These are phyloP conservation scores for Steccherinum ochraceum DNA, from an alignment of 768 basidiomycete genomes.

Conservation along the genomic window DNA sequence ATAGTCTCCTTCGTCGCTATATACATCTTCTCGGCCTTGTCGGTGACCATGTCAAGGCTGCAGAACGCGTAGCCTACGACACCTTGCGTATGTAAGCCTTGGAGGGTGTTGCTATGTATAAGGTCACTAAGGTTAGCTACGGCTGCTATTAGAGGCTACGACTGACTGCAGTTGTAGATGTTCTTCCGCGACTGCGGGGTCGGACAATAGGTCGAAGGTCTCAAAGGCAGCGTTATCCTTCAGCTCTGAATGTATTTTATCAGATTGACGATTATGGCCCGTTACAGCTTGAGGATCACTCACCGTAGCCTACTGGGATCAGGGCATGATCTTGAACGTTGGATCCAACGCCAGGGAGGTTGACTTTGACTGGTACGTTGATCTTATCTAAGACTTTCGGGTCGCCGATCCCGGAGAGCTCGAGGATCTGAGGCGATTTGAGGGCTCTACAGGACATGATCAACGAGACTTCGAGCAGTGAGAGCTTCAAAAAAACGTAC, in stretches of 20 bases:
- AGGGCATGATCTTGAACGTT: constrained; percentile 30
- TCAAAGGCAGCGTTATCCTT: constrained; percentile 4
- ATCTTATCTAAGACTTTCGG: constrained; percentile 37
- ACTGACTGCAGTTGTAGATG: constrained; percentile 17
- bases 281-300: too few relatives aligned
- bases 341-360: constrained; percentile 74
- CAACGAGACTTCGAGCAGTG: too few relatives aligned
- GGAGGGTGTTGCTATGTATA: too few relatives aligned
- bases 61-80: constrained; percentile 2
- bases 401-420: constrained; percentile 60
- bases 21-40: neutral
- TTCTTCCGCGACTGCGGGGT: constrained; percentile 10
- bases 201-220: constrained; percentile 14
- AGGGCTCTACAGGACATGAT: too few relatives aligned
- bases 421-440: constrained; percentile 14
- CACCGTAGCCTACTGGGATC: too few relatives aligned
- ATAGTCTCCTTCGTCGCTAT: neutral
- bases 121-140: neutral
- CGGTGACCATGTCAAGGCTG: neutral
- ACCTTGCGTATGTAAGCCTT: constrained; percentile 1
- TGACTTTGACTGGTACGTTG: constrained; percentile 44
- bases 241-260: neutral
- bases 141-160: neutral
- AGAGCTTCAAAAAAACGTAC: too few relatives aligned
- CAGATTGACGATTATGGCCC: too few relatives aligned